Evolutionary conservation across 345 rosid species (phyloP), one percentile per base, ranked within the genome.

Genomic region (Melaleuca alternifolia): DNA sequence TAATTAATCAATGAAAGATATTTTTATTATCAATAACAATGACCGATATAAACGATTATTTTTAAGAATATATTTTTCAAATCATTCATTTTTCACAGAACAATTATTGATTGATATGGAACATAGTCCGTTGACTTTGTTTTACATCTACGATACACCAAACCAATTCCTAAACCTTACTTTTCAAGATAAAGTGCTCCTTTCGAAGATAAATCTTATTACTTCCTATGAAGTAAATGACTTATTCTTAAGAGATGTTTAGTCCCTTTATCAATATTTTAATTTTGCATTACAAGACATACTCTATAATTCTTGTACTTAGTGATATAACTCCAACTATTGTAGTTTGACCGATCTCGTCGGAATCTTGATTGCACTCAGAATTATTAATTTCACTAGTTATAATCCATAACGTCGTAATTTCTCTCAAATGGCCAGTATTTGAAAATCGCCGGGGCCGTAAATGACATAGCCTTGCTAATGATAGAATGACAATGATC

Each of bases 231-330:
- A 4, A 1, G 20, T 16, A 18, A 33, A 18, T 0, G 24, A 9
- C 2, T 9, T 71, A 12, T 1, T 18, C 24, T 33, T 8, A 10
- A 71, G 24, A 16, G 24, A 71, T 33, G 79, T 9, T 71, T 33
- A 18, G 46, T 71, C 13, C 13, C 18, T 71, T 71, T 16, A 33
- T 16, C 3, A 71, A 33, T 9, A 5, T 7, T 2, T 11, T 33
- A 15, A 33, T 71, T 33, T 33, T 33, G 48, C 79, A 18, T 9
- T 33, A 18, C 33, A 9, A 71, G 46, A 16, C 48, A 16, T 33
- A 2, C 0, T 18, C 16, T 33, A 0, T 0, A 16, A 12, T 33
- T 33, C 0, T 33, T 71, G 79, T 2, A 33, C 48, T 33, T 30
- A 28, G 76, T 2, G 41, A 62, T 14, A 14, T 62, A 28, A 62